These are phyloP conservation scores for Hypomyces perniciosus DNA, from an alignment of 2,329 filamentous ascomycete species.

Conservation along the genomic window DNA sequence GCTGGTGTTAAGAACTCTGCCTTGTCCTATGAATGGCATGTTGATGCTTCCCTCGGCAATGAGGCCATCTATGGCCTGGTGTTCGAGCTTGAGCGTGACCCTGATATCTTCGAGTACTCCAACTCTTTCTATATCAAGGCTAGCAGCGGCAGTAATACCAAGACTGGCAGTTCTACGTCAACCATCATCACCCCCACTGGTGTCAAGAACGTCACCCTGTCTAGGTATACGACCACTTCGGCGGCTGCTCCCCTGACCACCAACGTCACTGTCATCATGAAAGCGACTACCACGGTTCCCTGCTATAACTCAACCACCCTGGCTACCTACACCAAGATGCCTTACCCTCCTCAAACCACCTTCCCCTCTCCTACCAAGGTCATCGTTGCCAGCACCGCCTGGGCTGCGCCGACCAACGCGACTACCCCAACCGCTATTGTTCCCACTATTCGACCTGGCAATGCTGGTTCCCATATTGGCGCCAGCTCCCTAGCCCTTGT, in stretches of 20 bases:
- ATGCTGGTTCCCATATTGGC: conserved; percentile 24
- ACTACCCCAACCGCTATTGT: conserved; percentile 21
- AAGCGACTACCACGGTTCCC: conserved; percentile 21
- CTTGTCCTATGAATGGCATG: conserved; percentile 44
- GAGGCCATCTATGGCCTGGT: conserved; percentile 51
- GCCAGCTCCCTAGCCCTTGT: conserved; percentile 34
- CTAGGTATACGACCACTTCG: conserved; percentile 19
- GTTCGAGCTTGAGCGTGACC: conserved; percentile 44
- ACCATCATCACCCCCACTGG: conserved; percentile 21
- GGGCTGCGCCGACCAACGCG: conserved; percentile 16
- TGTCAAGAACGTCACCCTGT: conserved; percentile 27
- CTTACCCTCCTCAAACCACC: conserved; percentile 18
- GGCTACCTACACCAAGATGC: conserved; percentile 19
- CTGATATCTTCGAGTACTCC: conserved; percentile 53
- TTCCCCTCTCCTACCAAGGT: conserved; percentile 13
- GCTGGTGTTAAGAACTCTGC: conserved; percentile 41
- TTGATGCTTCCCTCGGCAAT: conserved; percentile 39
- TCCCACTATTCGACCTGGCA: background rate
- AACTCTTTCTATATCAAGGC: conserved; percentile 52
- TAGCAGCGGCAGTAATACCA: background rate
- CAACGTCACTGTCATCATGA: conserved; percentile 17
- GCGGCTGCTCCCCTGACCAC: conserved; percentile 10
- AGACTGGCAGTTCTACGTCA: background rate
- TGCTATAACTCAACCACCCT: conserved; percentile 19
- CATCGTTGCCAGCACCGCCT: conserved; percentile 17